These are phyloP conservation scores for Antrodiella citrinella DNA, from an alignment of 768 basidiomycete species.

Conservation along the genomic window DNA sequence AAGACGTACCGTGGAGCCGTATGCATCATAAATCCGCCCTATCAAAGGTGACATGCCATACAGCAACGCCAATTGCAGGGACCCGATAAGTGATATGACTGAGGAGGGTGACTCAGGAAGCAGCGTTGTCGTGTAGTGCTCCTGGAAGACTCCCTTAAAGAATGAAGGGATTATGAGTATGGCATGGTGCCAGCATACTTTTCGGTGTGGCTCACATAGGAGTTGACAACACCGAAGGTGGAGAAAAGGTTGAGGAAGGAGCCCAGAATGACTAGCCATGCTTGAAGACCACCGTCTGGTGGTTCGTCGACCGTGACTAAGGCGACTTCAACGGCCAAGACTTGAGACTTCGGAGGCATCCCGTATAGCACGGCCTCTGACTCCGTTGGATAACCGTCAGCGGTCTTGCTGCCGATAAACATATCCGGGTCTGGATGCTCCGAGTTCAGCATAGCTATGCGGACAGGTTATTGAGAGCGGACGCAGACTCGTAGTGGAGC, in stretches of 20 bases:
- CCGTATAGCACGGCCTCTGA: no score
- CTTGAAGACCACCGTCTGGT: conserved; percentile 4
- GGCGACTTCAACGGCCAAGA: no score
- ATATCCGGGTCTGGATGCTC: no score
- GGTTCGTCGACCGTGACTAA: background rate
- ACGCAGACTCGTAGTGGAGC: no score
- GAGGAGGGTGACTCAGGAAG: conserved; percentile 18
- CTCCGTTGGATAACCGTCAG: no score
- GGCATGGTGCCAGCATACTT: no score
- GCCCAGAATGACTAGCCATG: conserved; percentile 5
- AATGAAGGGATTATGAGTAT: background rate
- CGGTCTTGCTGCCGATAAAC: no score
- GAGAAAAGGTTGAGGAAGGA: conserved; percentile 13
- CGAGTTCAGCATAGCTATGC: no score
- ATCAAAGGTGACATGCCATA: conserved; percentile 19
- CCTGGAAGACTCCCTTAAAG: conserved; percentile 22
- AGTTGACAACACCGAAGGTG: conserved; percentile 15
- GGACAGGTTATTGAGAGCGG: no score
- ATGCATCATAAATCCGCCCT: conserved; percentile 20
- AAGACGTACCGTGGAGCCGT: conserved; percentile 17
- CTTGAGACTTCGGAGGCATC: no score
- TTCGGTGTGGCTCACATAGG: conserved; percentile 10
- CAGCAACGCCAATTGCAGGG: conserved; percentile 19
- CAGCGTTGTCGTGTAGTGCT: conserved; percentile 18
- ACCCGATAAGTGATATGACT: conserved; percentile 21